Evolutionary conservation across 2,329 filamentous ascomycete genomes (phyloP).

Genomic region (Epicoccum sorghinum): DNA sequence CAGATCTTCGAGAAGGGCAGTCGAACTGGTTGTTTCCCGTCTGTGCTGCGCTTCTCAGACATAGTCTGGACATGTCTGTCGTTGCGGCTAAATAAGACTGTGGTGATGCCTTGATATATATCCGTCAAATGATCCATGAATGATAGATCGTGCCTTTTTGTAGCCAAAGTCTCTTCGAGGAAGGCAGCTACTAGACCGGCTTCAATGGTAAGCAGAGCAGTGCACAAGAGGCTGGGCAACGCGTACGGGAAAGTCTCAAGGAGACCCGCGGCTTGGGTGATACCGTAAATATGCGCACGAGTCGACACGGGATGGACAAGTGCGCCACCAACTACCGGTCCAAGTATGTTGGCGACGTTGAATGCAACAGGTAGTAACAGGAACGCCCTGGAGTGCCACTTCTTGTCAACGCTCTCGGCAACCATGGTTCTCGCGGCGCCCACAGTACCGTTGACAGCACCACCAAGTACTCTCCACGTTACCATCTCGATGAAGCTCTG

Average conservation of each 20-base stretch:
- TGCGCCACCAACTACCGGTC: conserved; percentile 9
- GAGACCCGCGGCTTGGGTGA: not conserved
- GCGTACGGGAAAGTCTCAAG: conserved; percentile 8
- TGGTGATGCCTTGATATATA: conserved; percentile 4
- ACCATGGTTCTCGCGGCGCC: conserved; percentile 11
- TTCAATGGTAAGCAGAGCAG: conserved; percentile 3
- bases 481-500: conserved; percentile 9
- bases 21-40: conserved; percentile 18
- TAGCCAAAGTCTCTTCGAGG: conserved; percentile 5
- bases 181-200: conserved; percentile 1
- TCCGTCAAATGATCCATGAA: not conserved
- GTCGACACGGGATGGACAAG: conserved; percentile 2
- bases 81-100: not conserved
- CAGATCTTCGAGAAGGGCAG: conserved; percentile 58
- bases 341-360: conserved; percentile 10
- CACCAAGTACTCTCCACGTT: conserved; percentile 9
- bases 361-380: conserved; percentile 9
- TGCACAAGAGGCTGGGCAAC: conserved; percentile 10
- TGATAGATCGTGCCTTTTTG: not conserved
- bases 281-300: not conserved
- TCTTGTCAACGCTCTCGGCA: conserved; percentile 8
- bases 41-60: conserved; percentile 1
- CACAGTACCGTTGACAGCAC: conserved; percentile 8
- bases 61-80: not conserved
- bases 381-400: conserved; percentile 12